Evolutionary conservation across 805 yeast genomes (phyloP).

Genomic region (Metschnikowia shivogae): DNA sequence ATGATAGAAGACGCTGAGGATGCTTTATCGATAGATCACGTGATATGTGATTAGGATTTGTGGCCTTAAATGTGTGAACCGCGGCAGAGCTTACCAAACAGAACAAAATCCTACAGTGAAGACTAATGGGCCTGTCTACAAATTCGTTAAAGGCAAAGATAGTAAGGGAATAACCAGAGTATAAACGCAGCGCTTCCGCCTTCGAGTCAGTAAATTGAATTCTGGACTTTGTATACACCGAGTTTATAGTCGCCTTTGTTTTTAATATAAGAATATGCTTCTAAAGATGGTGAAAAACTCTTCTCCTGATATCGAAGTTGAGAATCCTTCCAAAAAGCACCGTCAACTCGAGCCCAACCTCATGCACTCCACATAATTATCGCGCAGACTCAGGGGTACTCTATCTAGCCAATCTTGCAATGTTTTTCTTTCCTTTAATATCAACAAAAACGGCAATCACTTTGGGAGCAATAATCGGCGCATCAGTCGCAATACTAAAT

Average conservation of each 20-base stretch:
- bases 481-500: neutral
- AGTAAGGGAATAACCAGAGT: too few species aligned
- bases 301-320: too few species aligned
- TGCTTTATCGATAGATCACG: conserved; percentile 1
- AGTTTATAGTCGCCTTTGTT: too few species aligned
- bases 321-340: too few species aligned
- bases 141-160: too few species aligned
- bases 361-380: conserved; percentile 1
- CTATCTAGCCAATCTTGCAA: neutral
- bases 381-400: neutral
- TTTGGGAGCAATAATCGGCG: conserved; percentile 1
- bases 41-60: neutral
- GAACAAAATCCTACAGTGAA: too few species aligned
- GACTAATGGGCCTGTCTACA: too few species aligned
- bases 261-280: too few species aligned
- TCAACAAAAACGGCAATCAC: conserved; percentile 1
- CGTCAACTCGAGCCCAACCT: neutral
- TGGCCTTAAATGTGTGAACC: neutral
- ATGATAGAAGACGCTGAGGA: neutral
- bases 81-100: neutral
- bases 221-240: too few species aligned
- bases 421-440: neutral
- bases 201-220: too few species aligned
- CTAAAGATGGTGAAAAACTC: too few species aligned
- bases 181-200: too few species aligned